Evolutionary conservation across 1,139 yeast genomes (phyloP), one percentile per base, ranked within the genome.

Genomic region (Suhomyces atakaporum): DNA sequence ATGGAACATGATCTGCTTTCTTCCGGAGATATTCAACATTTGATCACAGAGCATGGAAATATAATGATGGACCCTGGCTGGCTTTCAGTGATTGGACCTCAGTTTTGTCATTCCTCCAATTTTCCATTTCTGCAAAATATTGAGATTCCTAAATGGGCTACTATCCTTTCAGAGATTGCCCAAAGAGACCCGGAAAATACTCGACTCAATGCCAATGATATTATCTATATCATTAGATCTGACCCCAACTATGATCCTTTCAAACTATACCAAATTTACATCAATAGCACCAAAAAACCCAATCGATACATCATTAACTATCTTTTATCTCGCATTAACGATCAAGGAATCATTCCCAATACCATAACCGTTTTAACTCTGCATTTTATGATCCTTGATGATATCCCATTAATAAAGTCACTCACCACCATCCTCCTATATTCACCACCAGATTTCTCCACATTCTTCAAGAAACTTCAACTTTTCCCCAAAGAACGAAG

Each of bases 231-330:
- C 7, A 19, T 42, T 22, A 34, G 44, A 7, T 27, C 45, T 3
- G 26, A 34, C 15, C 38, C 40, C 9, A 22, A 26, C 5, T 28
- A 34, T 12, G 33, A 39, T 15, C 44, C 51, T 11, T 45, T 36
- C 34, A 26, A 25, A 12, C 11, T 46, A 8, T 48, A 47, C 34
- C 44, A 38, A 37, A 25, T 33, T 6, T 45, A 48, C 38, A 26
- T 34, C n/a, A 22, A 24, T 10, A 25, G 25, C 14, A 32, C 26
- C 19, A 29, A 26, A n/a, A 27, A 29, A 15, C 46, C 40, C 12
- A 47, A 47, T 29, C 39, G 39, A 25, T 38, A 42, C 16, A 38
- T 49, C 13, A 37, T 49, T 25, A 47, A 46, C 29, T 40, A 35
- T n/a, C 34, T 49, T 10, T 27, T 38, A 36, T 25, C 24, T 9